Base-by-base conservation (phyloP, 2,329 filamentous ascomycete species). In the Parastagonospora nodorum region DNA sequence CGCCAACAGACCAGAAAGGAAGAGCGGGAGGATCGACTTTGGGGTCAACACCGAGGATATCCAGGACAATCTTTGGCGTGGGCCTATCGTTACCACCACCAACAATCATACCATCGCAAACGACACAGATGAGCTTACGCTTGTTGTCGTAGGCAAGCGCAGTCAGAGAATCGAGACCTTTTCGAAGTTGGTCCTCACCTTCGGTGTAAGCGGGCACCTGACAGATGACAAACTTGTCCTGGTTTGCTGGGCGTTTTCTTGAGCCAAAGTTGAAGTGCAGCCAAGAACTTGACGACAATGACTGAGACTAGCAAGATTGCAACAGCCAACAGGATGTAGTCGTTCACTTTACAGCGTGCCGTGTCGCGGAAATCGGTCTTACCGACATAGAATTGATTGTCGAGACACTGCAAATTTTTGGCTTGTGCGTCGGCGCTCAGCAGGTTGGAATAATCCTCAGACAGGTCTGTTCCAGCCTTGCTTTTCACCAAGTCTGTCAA, bases 221-320 rank as follows among this genome's bases (percentile, higher is more conserved):
- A 75, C 94, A 97, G 61, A 99, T 97, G 64, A 99, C 92, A 66
- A 99, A 99, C 72, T 97, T 99, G 75, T 99, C 94, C 74, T 97
- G 94, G 32, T 92, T 89, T 5, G 89, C 83, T 2, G 94, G 94
- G 14, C 90, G 87, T 51, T 90, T 85, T 78, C 97, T 97, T 5
- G 92, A 92, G 39, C 93, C 92, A 53, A 53, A 99, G 90, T 67
- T 97, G 94, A 36, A 99, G 82, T 10, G 94, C 94, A 45, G 94
- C 87, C 67, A 99, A 73, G 77, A 99, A 99, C 75, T 97, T 99
- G 76, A 89, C 77, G 43, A 86, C 68, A 58, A 97, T 92, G 54
- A 97, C 89, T 1, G 82, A 55, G 69, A 88, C 91, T 46, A 99
- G 79, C 10, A 97, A 79, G 66, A 95, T 81, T n/a, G 92, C 89